Evolutionary conservation across 805 yeast species (phyloP), one percentile per base, ranked within the genome.

Genomic region (Nakazawaea siamensis): DNA sequence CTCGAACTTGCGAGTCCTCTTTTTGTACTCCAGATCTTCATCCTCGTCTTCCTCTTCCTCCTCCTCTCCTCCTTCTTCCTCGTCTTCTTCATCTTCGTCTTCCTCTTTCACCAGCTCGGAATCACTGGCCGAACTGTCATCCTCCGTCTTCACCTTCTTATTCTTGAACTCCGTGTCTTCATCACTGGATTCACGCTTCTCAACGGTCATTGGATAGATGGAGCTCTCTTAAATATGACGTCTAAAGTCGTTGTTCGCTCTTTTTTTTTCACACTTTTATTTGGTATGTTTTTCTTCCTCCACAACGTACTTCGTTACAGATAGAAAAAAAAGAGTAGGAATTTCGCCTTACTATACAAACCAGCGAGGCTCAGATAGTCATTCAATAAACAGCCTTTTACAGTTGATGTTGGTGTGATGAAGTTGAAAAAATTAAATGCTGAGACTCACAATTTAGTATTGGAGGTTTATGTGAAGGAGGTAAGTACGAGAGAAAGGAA

Each of bases 1-100:
- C 23, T 67, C 67, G 54, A 80, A 78, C 2, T 65, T 43, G 37
- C 49, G 51, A 1, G 63, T 62, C 7, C 69, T 62, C 18, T 66
- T 69, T 6, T 60, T 64, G 10, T 63, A 68, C 6, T 57, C 64
- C 16, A 55, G 62, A 5, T 60, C 59, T 0, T 54, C 55, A 1
- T 56, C 55, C 7, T 57, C 60, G 0, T 50, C 60, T 3, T 42
- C 57, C 11, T 50, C 60, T 5, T 51, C 50, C 9, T 50, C 53
- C 5, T 50, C 49, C 7, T 43, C 44, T 1, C 36, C 44, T 19
- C 51, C 48, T 10, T 54, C 49, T 15, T 57, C 53, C 17, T 16
- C 15, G 16, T 41, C 49, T 15, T 44, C 48, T 31, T 49, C 40
- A n/a, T 44, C 41, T 24, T 40, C 30, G 4, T 33, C 41, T 20